Base-by-base conservation (phyloP, 1,284 basidiomycete genomes). In the Sporisorium scitamineum region DNA sequence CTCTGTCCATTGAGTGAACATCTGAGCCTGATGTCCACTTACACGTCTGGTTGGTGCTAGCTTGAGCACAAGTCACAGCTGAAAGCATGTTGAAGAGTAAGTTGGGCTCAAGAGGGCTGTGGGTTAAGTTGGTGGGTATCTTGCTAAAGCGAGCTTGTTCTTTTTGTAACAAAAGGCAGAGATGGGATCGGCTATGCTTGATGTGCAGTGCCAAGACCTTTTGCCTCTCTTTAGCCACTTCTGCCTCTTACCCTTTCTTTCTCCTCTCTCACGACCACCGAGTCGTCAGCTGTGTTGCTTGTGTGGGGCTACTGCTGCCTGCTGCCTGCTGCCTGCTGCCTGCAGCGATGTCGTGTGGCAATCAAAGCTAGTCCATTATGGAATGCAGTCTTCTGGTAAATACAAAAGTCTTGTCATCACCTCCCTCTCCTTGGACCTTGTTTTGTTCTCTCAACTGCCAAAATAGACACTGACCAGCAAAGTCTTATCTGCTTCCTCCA, bases 181-280 rank as follows among this genome's bases (percentile, higher is more conserved):
- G 45, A 47, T 24, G 7, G 8, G 13, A 27, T 60, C 58, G 58
- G 58, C 50, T 54, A 61, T 59, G 64, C 64, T 61, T 47, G 37
- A 60, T 47, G 58, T 67, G 64, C 64, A 67, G 64, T 58, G 64
- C 64, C 64, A 67, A 67, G 64, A 67, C 11, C 31, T 34, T 20
- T 10, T 27, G 11, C 13, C 24, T 34, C n/a, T 10, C 14, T 32
- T 14, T 59, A 57, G 61, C 27, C 61, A 44, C 44, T 44, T 42
- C 29, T 54, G 20, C 9, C 24, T 8, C 31, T 52, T 8, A 2
- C 24, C 16, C 54, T 20, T 14, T 22, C 39, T 50, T 20, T 9
- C 27, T 18, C 6, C 27, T 10, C 10, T 44, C 22, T 22, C 9
- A 29, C 44, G 14, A 34, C 34, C 34, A 34, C 34, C 34, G 34